Evolutionary conservation across 1,284 basidiomycete genomes (phyloP), one percentile per base, ranked within the genome.

Genomic region (Malassezia japonica): DNA sequence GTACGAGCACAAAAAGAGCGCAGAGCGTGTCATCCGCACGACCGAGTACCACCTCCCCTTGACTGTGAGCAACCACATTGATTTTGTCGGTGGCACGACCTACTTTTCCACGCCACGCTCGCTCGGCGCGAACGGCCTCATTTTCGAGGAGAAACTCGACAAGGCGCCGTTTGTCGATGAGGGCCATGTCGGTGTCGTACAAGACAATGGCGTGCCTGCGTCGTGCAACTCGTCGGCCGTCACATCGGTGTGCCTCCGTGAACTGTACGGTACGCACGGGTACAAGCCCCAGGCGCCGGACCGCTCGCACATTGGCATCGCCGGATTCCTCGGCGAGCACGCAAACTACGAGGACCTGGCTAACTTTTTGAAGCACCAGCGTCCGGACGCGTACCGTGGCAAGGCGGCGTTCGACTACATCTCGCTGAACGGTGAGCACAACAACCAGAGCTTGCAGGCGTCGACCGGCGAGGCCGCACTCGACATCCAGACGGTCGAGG

Each of bases 401-500:
- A 78, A 70, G 6, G 83, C 81, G 66, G 77, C 75, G 12, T 79
- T 78, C 45, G 76, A 80, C 21, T 46, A 60, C 2, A 40, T 55
- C 38, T 74, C 71, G 38, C 76, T 84, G 27, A 80, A 83, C 50
- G 79, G 79, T 15, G 83, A 82, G n/a, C 67, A 67, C 3, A 78
- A 83, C 61, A 62, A 79, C 60, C 82, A 84, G 70, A 76, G 48
- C 18, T 61, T 76, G 1, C 79, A 35, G 39, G 21, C 50, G 24
- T 55, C 82, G 29, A 82, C 82, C 55, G 74, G 77, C 2, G 83
- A 87, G 70, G 85, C 80, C 12, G 78, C 84, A 61, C 73, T 83
- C 9, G 81, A 83, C 60, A 80, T 82, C 44, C 81, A 84, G 74
- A 83, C 83, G 55, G 78, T 81, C 2, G 79, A 77, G 35, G 80